phyloP scores from a whole-genome alignment of 228 moss, liverwort and hornwort genomes.

The Sphagnum fallax region DNA sequence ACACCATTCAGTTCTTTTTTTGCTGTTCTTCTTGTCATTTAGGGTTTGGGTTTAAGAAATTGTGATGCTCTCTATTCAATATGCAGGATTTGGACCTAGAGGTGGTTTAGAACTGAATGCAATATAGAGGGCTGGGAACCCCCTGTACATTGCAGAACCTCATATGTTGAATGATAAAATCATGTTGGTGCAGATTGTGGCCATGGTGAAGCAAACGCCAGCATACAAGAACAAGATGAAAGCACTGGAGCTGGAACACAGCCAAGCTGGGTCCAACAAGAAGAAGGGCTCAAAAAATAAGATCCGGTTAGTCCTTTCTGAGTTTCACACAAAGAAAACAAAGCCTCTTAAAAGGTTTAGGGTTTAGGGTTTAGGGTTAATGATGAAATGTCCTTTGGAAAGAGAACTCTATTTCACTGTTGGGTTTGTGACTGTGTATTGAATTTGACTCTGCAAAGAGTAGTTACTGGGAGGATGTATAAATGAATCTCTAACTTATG shows the following conservation, averaged over 20 bases:
- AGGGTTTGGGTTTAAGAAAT: neutral
- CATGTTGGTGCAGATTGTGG: conserved; percentile 52
- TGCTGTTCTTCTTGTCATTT: too few species aligned
- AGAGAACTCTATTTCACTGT: conserved; percentile 7
- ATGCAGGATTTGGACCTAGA: neutral
- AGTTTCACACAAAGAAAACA: neutral
- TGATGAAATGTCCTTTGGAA: neutral
- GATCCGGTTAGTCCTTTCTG: conserved; percentile 18
- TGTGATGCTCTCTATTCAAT: neutral
- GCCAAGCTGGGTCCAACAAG: conserved; percentile 47
- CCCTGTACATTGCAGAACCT: neutral
- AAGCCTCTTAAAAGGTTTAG: neutral
- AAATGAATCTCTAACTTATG: conserved; percentile 1
- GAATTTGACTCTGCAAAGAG: neutral
- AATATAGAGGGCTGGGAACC: neutral
- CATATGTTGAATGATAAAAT: neutral
- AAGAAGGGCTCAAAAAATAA: conserved; percentile 68
- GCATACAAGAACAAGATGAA: conserved; percentile 86
- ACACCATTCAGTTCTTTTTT: neutral
- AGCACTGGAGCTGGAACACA: conserved; percentile 82
- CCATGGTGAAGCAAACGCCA: conserved; percentile 87
- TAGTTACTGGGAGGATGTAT: neutral
- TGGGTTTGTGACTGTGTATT: neutral
- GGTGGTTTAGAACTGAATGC: neutral
- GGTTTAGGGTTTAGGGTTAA: neutral